Evolutionary conservation across 164 flowering plant species (phyloP).

Genomic region (Chimonanthus salicifolius): DNA sequence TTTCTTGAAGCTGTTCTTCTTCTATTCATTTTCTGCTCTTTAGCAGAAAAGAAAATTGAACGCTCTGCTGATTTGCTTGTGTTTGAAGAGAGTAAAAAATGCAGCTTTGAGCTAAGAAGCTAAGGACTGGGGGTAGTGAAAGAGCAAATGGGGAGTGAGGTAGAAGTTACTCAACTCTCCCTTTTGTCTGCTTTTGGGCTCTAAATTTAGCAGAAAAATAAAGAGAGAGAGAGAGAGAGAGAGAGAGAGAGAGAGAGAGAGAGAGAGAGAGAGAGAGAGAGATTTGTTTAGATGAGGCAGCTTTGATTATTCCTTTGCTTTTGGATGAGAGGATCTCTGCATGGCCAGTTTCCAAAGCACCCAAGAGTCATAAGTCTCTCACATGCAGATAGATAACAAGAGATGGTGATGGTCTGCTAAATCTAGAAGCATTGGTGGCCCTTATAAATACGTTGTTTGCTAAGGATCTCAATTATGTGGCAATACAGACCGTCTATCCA

Average conservation of each 20-base stretch:
- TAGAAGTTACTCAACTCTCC: neutral
- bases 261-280: neutral
- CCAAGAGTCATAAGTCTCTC: slow-evolving; percentile 1
- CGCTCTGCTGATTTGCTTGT: neutral
- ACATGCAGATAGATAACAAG: slow-evolving; percentile 1
- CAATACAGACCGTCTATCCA: too few relatives aligned
- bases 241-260: neutral
- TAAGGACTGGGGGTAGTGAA: neutral
- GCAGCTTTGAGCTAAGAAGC: neutral
- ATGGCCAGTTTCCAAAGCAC: slow-evolving; percentile 2
- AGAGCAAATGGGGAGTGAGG: neutral
- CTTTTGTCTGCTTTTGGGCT: neutral
- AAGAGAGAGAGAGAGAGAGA: neutral
- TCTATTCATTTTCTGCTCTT: slow-evolving; percentile 1
- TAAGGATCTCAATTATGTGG: too few relatives aligned
- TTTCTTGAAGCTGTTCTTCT: slow-evolving; percentile 14
- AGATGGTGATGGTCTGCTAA: neutral
- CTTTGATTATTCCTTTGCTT: slow-evolving; percentile 6
- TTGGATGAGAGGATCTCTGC: slow-evolving; percentile 9
- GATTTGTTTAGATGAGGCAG: neutral
- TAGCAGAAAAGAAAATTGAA: neutral
- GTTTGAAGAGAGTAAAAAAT: neutral
- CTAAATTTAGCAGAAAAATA: neutral
- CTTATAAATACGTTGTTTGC: too few relatives aligned
- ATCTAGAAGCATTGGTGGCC: neutral